Conservation (phyloP, 768 basidiomycete genomes). For the Chalciporus chontae region DNA sequence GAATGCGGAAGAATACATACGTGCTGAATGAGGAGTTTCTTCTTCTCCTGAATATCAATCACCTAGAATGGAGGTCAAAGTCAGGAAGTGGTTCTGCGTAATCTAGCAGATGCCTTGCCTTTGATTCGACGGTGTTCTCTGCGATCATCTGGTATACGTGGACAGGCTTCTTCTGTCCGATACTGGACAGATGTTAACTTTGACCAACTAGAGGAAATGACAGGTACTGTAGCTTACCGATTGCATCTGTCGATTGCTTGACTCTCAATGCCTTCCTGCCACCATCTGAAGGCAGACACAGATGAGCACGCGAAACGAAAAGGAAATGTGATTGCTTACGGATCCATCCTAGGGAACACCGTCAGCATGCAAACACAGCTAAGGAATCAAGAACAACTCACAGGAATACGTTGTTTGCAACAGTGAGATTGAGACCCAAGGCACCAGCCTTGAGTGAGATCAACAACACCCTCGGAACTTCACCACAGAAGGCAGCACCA, state of each 20-base stretch:
- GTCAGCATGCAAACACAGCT: constrained; percentile 4
- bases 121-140: constrained; percentile 84
- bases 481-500: constrained; percentile 23
- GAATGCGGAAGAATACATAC: constrained; percentile 33
- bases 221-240: constrained; percentile 37
- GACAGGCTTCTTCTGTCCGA: constrained; percentile 80
- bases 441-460: constrained; percentile 87
- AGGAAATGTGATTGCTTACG: constrained; percentile 46
- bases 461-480: constrained; percentile 77
- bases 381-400: constrained; percentile 34
- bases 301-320: constrained; percentile 11
- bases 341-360: constrained; percentile 61
- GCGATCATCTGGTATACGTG: constrained; percentile 89
- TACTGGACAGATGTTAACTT: constrained; percentile 33
- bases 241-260: constrained; percentile 83
- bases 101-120: constrained; percentile 40
- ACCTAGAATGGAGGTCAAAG: constrained; percentile 38
- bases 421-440: constrained; percentile 82
- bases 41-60: constrained; percentile 82
- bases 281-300: constrained; percentile 52
- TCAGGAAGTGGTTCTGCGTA: neutral
- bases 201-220: constrained; percentile 1
- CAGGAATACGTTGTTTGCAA: constrained; percentile 85
- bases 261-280: constrained; percentile 85
- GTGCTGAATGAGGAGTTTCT: constrained; percentile 76